A percentile compares a stretch with the other conserved stretches of the same genome.
These are phyloP conservation scores for Pythium chondricola DNA, from an alignment of 352 stramenopile genomes.

Conservation along the genomic window DNA sequence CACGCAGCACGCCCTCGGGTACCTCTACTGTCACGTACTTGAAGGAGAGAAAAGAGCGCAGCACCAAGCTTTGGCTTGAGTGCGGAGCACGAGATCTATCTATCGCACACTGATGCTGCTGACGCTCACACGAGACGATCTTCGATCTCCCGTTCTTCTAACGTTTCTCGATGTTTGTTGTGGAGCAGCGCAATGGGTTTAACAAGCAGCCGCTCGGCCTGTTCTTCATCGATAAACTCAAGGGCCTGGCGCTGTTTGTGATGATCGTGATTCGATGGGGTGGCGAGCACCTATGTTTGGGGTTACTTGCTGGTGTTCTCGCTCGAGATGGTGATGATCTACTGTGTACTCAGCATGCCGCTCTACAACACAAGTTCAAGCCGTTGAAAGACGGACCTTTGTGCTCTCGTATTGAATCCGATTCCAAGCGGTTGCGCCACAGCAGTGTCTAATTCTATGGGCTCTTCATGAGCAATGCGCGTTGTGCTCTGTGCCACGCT, in stretches of 20 bases:
- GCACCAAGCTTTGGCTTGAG: constrained; percentile 53
- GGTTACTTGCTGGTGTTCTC: constrained; percentile 92
- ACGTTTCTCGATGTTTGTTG: constrained; percentile 94
- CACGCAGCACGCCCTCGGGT: constrained; percentile 60
- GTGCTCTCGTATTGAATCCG: constrained; percentile 90
- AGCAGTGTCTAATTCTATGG: constrained; percentile 89
- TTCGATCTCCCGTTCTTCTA: constrained; percentile 59
- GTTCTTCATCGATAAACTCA: constrained; percentile 95
- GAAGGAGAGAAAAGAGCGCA: constrained; percentile 64
- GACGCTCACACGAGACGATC: constrained; percentile 60
- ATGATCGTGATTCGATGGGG: constrained; percentile 74
- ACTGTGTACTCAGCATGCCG: constrained; percentile 95
- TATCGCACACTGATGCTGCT: constrained; percentile 69
- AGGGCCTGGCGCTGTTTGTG: constrained; percentile 86
- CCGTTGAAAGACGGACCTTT: constrained; percentile 84
- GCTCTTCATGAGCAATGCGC: constrained; percentile 96
- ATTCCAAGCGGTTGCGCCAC: constrained; percentile 93
- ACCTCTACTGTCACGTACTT: constrained; percentile 78
- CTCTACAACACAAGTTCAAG: constrained; percentile 97
- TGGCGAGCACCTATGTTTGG: constrained; percentile 90
- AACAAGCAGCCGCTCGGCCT: constrained; percentile 95
- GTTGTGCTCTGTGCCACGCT: constrained; percentile 98
- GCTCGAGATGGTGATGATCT: constrained; percentile 95
- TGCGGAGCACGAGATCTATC: constrained; percentile 79
- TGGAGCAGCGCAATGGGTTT: constrained; percentile 96